Conservation (phyloP, 495 filamentous ascomycete species). For the Collariella sp. region DNA sequence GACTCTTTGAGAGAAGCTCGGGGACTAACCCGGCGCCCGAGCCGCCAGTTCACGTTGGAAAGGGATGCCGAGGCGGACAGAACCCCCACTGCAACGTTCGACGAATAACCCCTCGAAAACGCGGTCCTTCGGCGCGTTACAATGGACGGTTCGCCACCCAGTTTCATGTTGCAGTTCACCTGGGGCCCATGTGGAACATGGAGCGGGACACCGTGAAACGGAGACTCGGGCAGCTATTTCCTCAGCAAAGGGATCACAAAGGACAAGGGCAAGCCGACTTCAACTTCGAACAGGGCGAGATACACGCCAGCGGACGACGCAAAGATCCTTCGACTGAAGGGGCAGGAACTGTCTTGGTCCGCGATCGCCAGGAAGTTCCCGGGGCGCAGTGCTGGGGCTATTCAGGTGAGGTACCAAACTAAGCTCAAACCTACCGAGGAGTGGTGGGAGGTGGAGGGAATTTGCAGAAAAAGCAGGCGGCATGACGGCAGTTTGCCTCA, state of each 20-base stretch:
- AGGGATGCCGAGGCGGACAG: neutral
- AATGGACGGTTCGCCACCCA: constrained; percentile 1
- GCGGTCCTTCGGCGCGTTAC: constrained; percentile 7
- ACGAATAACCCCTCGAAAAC: constrained; percentile 10
- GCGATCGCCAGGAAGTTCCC: neutral
- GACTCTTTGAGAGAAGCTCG: constrained; percentile 4
- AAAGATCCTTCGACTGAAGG: neutral
- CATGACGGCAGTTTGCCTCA: neutral
- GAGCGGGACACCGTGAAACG: too few relatives aligned
- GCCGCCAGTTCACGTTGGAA: neutral
- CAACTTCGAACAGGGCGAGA: neutral
- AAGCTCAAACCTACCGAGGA: too few relatives aligned
- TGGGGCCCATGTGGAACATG: neutral
- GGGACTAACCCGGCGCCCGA: neutral
- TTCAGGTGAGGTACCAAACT: too few relatives aligned
- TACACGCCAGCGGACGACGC: neutral
- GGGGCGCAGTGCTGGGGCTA: neutral
- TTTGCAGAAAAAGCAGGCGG: neutral
- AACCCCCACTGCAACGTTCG: constrained; percentile 5
- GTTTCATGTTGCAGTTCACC: neutral
- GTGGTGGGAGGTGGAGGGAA: too few relatives aligned
- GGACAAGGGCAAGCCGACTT: too few relatives aligned
- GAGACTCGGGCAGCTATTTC: too few relatives aligned
- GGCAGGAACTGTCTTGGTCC: neutral
- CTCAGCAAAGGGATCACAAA: too few relatives aligned